Conservation (phyloP, 1,139 yeast species). For the Saccharomyces pastorianus region DNA sequence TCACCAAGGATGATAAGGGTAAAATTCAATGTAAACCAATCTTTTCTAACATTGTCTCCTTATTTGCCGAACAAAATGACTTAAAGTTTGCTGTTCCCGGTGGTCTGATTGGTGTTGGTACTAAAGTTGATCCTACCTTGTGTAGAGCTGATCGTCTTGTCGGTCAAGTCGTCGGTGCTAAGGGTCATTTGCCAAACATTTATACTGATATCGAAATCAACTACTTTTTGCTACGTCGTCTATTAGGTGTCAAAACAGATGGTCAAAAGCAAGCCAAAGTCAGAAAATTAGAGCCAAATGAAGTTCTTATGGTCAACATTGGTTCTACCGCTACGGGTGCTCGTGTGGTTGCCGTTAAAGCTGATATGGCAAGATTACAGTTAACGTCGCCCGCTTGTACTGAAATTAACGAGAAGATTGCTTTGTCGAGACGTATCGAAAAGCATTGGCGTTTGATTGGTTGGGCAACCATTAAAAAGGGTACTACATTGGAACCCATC, state of each 20-base stretch:
- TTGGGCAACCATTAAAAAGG: constrained; percentile 98
- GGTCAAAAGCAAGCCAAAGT: constrained; percentile 97
- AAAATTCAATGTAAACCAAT: constrained; percentile 94
- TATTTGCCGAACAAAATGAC: constrained; percentile 96
- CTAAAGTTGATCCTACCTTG: constrained; percentile 95
- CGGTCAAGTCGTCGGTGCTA: constrained; percentile 98
- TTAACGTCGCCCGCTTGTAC: constrained; percentile 98
- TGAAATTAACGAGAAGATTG: constrained; percentile 95
- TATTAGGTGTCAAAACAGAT: constrained; percentile 96
- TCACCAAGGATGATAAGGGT: constrained; percentile 87
- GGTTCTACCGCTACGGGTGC: constrained; percentile 99
- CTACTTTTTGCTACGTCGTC: constrained; percentile 91
- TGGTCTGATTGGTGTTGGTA: constrained; percentile 99
- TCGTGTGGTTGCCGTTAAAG: constrained; percentile 93
- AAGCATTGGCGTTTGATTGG: constrained; percentile 99
- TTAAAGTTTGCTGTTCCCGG: constrained; percentile 99
- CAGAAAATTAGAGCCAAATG: constrained; percentile 86
- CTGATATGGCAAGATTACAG: constrained; percentile 98
- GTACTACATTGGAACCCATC: constrained; percentile 74
- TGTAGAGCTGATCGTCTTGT: constrained; percentile 99
- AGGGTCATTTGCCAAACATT: constrained; percentile 89
- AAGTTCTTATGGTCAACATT: constrained; percentile 96
- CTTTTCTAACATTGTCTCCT: constrained; percentile 84
- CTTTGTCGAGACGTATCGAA: constrained; percentile 96
- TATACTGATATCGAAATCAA: constrained; percentile 96